A percentile compares a stretch with the other conserved stretches of the same genome.
Evolutionary conservation across 1,139 yeast genomes (phyloP).

Genomic region (Hyphopichia khmerensis): DNA sequence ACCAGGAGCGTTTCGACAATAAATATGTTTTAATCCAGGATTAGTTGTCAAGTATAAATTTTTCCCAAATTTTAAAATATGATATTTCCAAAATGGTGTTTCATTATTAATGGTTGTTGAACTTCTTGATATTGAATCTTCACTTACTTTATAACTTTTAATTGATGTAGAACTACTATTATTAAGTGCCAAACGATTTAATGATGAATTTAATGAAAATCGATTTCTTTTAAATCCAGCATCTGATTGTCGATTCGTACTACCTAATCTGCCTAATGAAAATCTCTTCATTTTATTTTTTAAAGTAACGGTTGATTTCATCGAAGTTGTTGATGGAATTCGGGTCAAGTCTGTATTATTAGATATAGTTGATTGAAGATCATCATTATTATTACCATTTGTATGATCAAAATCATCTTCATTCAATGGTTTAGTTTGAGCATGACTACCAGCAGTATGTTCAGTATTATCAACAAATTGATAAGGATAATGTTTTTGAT

Average conservation of each 20-base stretch:
- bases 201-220: slow-evolving; percentile 6
- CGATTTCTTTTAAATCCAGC: slow-evolving; percentile 5
- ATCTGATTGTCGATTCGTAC: neutral
- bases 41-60: slow-evolving; percentile 58
- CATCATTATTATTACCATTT: slow-evolving; percentile 1
- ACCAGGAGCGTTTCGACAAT: slow-evolving; percentile 58
- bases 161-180: neutral
- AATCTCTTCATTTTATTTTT: slow-evolving; percentile 10
- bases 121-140: neutral
- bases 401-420: slow-evolving; percentile 4
- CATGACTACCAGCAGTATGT: slow-evolving; percentile 1
- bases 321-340: neutral
- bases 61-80: slow-evolving; percentile 48
- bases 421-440: slow-evolving; percentile 1
- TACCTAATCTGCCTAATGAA: slow-evolving; percentile 11
- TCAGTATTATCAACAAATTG: neutral
- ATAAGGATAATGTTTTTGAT: neutral
- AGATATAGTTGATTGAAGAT: slow-evolving; percentile 9
- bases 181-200: slow-evolving; percentile 6
- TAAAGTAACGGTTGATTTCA: neutral
- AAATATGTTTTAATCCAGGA: slow-evolving; percentile 54
- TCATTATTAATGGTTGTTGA: neutral
- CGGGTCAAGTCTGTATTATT: neutral
- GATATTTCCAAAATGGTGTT: slow-evolving; percentile 60
- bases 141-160: slow-evolving; percentile 1